These are phyloP conservation scores for Nymphaea thermarum DNA, from an alignment of 164 flowering plant species.

Conservation along the genomic window DNA sequence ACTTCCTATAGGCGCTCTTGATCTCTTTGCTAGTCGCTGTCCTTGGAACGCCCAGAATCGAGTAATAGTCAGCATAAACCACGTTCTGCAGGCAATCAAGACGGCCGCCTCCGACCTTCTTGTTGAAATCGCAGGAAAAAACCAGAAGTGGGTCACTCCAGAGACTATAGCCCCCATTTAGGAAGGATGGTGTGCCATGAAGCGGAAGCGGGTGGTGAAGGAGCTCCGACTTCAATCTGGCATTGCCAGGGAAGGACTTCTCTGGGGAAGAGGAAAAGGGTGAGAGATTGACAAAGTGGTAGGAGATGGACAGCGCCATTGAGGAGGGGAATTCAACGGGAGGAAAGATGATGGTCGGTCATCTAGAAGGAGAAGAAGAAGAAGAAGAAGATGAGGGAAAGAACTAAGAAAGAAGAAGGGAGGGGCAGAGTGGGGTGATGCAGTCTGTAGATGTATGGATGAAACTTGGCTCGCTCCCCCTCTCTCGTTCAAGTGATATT, in stretches of 20 bases:
- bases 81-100: slow-evolving; percentile 13
- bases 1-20: slow-evolving; percentile 77
- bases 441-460: too few relatives aligned
- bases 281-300: slow-evolving; percentile 3
- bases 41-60: slow-evolving; percentile 78
- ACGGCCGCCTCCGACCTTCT: background rate
- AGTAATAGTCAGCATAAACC: slow-evolving; percentile 80
- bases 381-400: background rate
- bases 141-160: slow-evolving; percentile 15
- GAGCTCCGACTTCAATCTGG: slow-evolving; percentile 4
- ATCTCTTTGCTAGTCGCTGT: slow-evolving; percentile 76
- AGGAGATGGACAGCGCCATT: slow-evolving; percentile 8
- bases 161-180: slow-evolving; percentile 18
- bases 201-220: background rate
- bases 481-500: too few relatives aligned
- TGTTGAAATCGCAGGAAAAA: slow-evolving; percentile 7
- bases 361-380: background rate
- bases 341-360: background rate
- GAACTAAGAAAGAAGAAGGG: background rate
- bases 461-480: too few relatives aligned
- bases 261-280: slow-evolving; percentile 3
- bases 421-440: too few relatives aligned
- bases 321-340: background rate
- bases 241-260: slow-evolving; percentile 2
- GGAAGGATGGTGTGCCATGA: slow-evolving; percentile 18